Base-by-base conservation (phyloP, 164 flowering plant genomes). In the Liquidambar formosana region DNA sequence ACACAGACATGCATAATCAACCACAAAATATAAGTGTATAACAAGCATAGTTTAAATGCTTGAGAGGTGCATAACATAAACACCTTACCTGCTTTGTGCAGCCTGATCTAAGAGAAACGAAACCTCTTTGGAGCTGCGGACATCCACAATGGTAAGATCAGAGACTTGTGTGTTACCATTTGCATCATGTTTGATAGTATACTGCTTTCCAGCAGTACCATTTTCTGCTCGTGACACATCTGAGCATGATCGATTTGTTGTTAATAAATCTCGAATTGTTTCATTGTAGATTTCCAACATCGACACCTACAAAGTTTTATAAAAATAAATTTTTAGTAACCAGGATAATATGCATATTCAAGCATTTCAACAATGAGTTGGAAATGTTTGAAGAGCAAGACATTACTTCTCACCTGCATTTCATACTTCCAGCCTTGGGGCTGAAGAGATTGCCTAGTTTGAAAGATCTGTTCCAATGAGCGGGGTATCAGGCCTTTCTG, bases 281-380 rank as follows among this genome's bases (percentile, higher is more conserved):
- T 95, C 98, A 74, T 95, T 95, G 69, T 95, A 93, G 65, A 91
- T 91, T 76, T 93, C 99, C 75, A 96, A 77, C 97, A 94, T 91
- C 3, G 97, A 91, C 14, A 93, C 97, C 97, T 94, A 41, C 4
- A 12, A 60, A 60, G 12, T 19, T 26, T 60, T 33, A 4, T 28
- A 13, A 38, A 60, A 60, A 1, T 3, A 60, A 33, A 33, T 3
- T 33, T 60, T 38, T 23, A 57, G 60, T 57, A 23, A 14, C 28
- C 12, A 57, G 1, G 60, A 10, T 57, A 13, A 57, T 23, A 3
- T 22, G 23, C 21, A 22, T 23, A 57, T 22, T 57, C 60, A 23
- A 26, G 28, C 10, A 8, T 21, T 28, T 5, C 18, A 21, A 33
- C 6, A 2, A 33, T 33, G 41, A 33, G 41, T 33, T 6, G 41